These are phyloP conservation scores for Davidsoniella virescens DNA, from an alignment of 2,329 filamentous ascomycete genomes.

Conservation along the genomic window DNA sequence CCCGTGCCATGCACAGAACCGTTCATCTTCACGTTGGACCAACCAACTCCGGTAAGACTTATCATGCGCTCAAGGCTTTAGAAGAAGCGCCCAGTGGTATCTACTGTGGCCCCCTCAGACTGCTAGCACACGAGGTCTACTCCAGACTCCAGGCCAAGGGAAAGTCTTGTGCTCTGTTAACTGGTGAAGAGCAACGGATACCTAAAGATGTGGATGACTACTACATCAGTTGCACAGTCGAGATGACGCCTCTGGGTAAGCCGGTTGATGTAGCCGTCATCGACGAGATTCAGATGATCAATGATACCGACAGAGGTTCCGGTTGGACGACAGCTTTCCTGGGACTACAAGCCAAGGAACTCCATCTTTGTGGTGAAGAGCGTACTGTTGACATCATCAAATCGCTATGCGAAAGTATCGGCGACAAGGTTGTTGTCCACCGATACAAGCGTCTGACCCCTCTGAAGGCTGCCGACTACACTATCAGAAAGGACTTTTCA, in stretches of 20 bases:
- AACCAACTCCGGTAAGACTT: conserved; percentile 97
- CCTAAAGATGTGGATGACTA: conserved; percentile 40
- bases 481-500: conserved; percentile 46
- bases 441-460: conserved; percentile 71
- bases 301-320: conserved; percentile 63
- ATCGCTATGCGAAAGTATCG: conserved; percentile 59
- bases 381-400: conserved; percentile 65
- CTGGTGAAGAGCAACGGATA: conserved; percentile 73
- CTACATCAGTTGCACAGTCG: conserved; percentile 80
- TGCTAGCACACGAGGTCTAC: conserved; percentile 91
- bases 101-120: conserved; percentile 76
- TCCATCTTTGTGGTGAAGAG: conserved; percentile 87
- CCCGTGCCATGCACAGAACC: conserved; percentile 61
- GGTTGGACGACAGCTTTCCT: conserved; percentile 88
- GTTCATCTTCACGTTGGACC: conserved; percentile 90
- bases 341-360: conserved; percentile 70
- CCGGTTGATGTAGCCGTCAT: conserved; percentile 80
- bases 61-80: conserved; percentile 73
- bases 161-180: conserved; percentile 61
- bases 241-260: conserved; percentile 52
- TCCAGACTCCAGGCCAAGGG: conserved; percentile 68
- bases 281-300: conserved; percentile 98
- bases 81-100: conserved; percentile 62
- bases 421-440: conserved; percentile 70
- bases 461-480: conserved; percentile 46